Evolutionary conservation across 2,329 filamentous ascomycete species (phyloP), one percentile per base, ranked within the genome.

Genomic region (Paecilomyces sp.): DNA sequence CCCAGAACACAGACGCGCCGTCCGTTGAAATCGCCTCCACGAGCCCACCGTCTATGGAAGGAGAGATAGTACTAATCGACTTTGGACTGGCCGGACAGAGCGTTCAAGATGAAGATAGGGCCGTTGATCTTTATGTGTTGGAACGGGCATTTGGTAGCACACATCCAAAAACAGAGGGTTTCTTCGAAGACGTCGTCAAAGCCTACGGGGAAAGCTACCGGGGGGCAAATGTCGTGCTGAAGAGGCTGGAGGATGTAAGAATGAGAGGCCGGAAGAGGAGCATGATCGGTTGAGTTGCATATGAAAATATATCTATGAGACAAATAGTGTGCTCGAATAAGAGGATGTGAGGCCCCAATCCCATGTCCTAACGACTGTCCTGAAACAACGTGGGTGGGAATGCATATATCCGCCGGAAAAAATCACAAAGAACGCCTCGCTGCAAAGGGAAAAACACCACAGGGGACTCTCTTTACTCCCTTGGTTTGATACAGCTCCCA

Each of bases 71-170:
- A 24, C 80, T 97, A 41, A 97, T 97, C 72, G 94, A 99, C 77
- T 95, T 99, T 70, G 94, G 94, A 0, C 84, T 99, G 22, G 92
- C 92, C 13, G 88, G 85, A 66, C 89, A 93, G 76, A 90, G 87
- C 62, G 78, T 85, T 18, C 86, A 90, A 64, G 93, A 97, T 58
- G 94, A 99, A 76, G 94, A 99, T 72, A 85, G 92, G 58, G 94
- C 94, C 0, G 94, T 99, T 47, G 94, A 99, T 79, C 76, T 99
- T 58, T 99, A 99, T 74, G 94, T 99, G 11, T 80, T 99, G 54
- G 94, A 99, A 76, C 82, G 94, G 57, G 94, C 94, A 1, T 97
- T 97, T 80, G 90, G 88, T 24, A 96, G 92, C 70, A 97, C 94
- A 36, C 94, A 99, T 79, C 93, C 94, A 0, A 84, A 87, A 56